These are phyloP conservation scores for Colletotrichum orchidophilum DNA, from an alignment of 2,329 filamentous ascomycete species.

Conservation along the genomic window DNA sequence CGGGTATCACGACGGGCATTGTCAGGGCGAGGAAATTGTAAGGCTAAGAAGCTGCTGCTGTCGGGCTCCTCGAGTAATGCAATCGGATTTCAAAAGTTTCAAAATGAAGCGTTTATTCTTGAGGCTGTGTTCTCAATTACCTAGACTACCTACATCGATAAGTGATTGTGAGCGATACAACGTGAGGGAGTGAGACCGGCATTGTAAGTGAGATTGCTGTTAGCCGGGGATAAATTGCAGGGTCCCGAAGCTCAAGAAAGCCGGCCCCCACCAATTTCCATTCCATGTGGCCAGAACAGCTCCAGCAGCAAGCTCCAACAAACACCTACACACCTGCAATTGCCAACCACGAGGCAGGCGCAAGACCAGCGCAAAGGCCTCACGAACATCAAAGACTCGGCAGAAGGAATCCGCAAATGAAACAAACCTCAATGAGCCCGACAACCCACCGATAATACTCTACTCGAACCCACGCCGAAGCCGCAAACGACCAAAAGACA, in stretches of 20 bases:
- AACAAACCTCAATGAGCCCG: not conserved
- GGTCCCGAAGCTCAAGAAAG: slow-evolving; percentile 15
- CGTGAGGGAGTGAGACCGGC: not conserved
- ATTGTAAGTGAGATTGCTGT: not conserved
- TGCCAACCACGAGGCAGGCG: slow-evolving; percentile 2
- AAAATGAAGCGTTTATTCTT: not conserved
- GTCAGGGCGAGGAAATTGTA: slow-evolving; percentile 94
- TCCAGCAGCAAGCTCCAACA: not conserved
- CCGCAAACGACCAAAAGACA: not conserved
- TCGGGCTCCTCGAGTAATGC: slow-evolving; percentile 24
- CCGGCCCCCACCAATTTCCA: slow-evolving; percentile 19
- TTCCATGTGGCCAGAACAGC: slow-evolving; percentile 28
- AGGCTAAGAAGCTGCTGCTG: slow-evolving; percentile 18
- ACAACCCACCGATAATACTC: not conserved
- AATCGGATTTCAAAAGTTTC: slow-evolving; percentile 25
- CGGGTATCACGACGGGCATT: slow-evolving; percentile 93
- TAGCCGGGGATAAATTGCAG: not conserved
- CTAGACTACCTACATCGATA: not conserved
- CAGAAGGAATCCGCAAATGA: not conserved
- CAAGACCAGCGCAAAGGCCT: slow-evolving; percentile 4
- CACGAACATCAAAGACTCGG: not conserved
- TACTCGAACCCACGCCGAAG: not conserved
- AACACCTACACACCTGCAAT: not conserved
- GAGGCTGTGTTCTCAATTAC: not conserved
- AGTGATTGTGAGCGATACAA: not conserved